Evolutionary conservation across 148 eudicot genomes (phyloP), one percentile per base, ranked within the genome.

Genomic region (Beta vulgaris): DNA sequence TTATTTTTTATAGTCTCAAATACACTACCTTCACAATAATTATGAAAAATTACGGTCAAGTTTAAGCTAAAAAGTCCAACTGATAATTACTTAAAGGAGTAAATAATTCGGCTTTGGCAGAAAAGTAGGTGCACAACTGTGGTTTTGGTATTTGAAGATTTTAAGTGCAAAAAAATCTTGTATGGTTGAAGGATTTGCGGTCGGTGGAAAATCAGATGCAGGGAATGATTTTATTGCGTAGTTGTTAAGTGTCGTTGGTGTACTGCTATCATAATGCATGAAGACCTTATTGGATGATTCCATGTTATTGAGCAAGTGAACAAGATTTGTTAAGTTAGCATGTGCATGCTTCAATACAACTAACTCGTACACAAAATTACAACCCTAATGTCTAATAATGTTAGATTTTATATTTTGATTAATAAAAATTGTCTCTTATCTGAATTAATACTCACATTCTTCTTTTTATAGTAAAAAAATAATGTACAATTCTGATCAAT

Each of bases 121-220:
- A 35, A 53, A 54, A 73, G 77, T 78, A 73, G 82, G 77, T 79
- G n/a, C n/a, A 44, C 74, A 58, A 60, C 63, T 18, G 73, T 73
- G 69, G 46, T 66, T 53, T 64, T 72, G 81, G 62, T 53, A 37
- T 28, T 72, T 77, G 15, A 77, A 69, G 61, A 77, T 69, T 60
- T 59, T 13, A 46, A 23, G 61, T 10, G 23, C n/a, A 29, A 43
- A 23, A 48, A 29, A 21, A 31, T 34, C 9, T 36, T 64, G 51
- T 26, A 65, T 74, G 63, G 71, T 40, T 16, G 34, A 71, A 32
- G 63, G 23, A 36, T 9, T 43, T 42, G 62, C 26, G 49, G 51
- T 61, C 34, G 71, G 69, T 77, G 63, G 61, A 59, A 76, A 68
- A 25, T 76, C 31, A 23, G 32, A 69, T n/a, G n/a, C n/a, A n/a